phyloP scores from a whole-genome alignment of 2,329 filamentous ascomycete species.

The Lachnellula suecica region DNA sequence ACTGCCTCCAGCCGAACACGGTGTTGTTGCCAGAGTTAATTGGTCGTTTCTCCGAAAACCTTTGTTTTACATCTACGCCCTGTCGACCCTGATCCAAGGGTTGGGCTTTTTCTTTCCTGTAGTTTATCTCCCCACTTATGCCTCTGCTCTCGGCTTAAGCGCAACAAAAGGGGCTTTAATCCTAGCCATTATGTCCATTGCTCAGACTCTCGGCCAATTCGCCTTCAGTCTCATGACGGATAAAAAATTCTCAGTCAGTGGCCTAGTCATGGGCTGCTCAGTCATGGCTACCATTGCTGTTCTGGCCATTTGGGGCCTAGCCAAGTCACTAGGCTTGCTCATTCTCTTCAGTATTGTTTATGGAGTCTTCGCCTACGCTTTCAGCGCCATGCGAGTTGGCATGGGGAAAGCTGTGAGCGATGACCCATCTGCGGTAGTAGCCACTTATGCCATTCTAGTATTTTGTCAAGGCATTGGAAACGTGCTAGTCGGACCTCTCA shows the following conservation, averaged over 20 bases:
- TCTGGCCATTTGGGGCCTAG: constrained; percentile 53
- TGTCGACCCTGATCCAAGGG: constrained; percentile 46
- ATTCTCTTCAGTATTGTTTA: constrained; percentile 50
- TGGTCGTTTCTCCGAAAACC: constrained; percentile 41
- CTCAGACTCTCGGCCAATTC: constrained; percentile 49
- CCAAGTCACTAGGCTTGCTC: constrained; percentile 42
- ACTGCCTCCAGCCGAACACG: constrained; percentile 38
- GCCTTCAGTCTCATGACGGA: constrained; percentile 51
- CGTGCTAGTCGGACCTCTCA: constrained; percentile 32
- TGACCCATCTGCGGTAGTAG: constrained; percentile 28
- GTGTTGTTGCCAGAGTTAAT: constrained; percentile 40
- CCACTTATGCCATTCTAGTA: constrained; percentile 30
- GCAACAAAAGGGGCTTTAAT: constrained; percentile 62
- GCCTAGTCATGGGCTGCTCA: constrained; percentile 43
- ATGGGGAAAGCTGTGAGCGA: constrained; percentile 33
- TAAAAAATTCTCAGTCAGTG: constrained; percentile 38
- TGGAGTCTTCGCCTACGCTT: constrained; percentile 55
- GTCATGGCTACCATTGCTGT: constrained; percentile 45
- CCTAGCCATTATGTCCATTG: constrained; percentile 48
- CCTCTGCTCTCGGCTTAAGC: constrained; percentile 62
- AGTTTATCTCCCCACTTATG: constrained; percentile 64
- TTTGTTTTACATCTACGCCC: constrained; percentile 46
- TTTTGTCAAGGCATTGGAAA: constrained; percentile 34
- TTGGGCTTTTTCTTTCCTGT: constrained; percentile 50
- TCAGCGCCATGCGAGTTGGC: constrained; percentile 46